Percentiles rank a stretch among this genome's conserved stretches.
Evolutionary conservation across 805 yeast genomes (phyloP).

Genomic region (Nematodospora valgi): DNA sequence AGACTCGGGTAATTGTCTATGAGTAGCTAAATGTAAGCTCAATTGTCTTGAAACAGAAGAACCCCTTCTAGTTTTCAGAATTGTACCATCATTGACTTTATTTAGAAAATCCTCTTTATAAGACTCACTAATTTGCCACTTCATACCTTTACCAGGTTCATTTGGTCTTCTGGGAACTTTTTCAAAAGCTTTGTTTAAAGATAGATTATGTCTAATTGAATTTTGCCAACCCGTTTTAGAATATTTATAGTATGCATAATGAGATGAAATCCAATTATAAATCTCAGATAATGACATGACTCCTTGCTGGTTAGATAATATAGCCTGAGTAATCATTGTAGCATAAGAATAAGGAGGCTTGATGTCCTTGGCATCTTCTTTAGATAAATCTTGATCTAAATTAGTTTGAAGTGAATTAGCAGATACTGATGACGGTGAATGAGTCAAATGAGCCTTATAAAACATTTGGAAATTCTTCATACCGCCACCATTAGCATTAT

Average conservation of each 20-base stretch:
- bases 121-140: slow-evolving; percentile 91
- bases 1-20: slow-evolving; percentile 50
- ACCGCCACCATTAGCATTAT: slow-evolving; percentile 10
- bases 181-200: slow-evolving; percentile 94
- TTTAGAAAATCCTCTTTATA: slow-evolving; percentile 81
- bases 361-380: slow-evolving; percentile 86
- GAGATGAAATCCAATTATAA: slow-evolving; percentile 83
- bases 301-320: slow-evolving; percentile 82
- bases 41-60: slow-evolving; percentile 77
- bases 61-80: slow-evolving; percentile 74
- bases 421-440: slow-evolving; percentile 35
- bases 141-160: slow-evolving; percentile 99
- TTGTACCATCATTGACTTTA: slow-evolving; percentile 73
- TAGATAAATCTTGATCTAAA: slow-evolving; percentile 65
- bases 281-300: slow-evolving; percentile 88
- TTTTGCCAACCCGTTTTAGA: slow-evolving; percentile 98
- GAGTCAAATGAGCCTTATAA: slow-evolving; percentile 32
- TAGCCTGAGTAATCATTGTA: slow-evolving; percentile 97
- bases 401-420: slow-evolving; percentile 44
- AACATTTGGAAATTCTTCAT: slow-evolving; percentile 55
- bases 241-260: slow-evolving; percentile 87
- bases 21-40: slow-evolving; percentile 67
- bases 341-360: slow-evolving; percentile 98
- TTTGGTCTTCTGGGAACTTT: slow-evolving; percentile 93
- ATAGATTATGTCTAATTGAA: slow-evolving; percentile 91